Percentiles rank a stretch among this genome's conserved stretches.
Conservation (phyloP, 2,329 filamentous ascomycete genomes). For the Penicillium sp. region DNA sequence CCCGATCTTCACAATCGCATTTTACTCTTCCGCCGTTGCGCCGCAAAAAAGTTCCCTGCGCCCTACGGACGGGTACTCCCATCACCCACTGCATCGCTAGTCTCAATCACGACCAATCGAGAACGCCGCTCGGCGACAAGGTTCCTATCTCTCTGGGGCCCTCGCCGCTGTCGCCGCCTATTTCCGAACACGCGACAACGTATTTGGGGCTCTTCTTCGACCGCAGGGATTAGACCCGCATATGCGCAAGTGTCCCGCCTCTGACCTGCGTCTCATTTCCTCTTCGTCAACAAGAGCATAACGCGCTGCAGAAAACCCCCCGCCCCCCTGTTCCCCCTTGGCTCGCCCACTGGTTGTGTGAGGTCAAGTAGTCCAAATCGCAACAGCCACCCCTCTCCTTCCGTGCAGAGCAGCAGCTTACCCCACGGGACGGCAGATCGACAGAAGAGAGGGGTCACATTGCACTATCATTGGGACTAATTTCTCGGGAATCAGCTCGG, state of each 20-base stretch:
- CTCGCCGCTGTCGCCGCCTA: conserved; percentile 8
- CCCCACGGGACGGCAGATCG: conserved; percentile 33
- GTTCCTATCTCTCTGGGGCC: conserved; percentile 3
- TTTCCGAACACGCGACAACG: conserved; percentile 19
- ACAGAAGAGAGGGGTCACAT: conserved; percentile 28
- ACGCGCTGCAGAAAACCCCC: conserved; percentile 5
- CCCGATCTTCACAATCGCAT: conserved; percentile 26
- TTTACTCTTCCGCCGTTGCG: conserved; percentile 14
- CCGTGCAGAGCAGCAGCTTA: conserved; percentile 29
- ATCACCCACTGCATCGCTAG: conserved; percentile 20
- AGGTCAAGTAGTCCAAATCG: conserved; percentile 29
- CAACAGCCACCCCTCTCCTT: conserved; percentile 22
- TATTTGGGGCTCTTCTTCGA: conserved; percentile 22
- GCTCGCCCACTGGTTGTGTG: conserved; percentile 16
- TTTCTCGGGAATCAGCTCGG: conserved; percentile 15
- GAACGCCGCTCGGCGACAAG: conserved; percentile 1
- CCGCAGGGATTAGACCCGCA: conserved; percentile 17
- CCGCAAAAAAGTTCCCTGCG: conserved; percentile 17
- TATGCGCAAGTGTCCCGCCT: conserved; percentile 25
- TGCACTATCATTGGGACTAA: conserved; percentile 17
- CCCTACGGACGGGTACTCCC: conserved; percentile 23
- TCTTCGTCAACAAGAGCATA: conserved; percentile 17
- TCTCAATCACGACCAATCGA: conserved; percentile 18
- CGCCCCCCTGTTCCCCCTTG: conserved; percentile 10
- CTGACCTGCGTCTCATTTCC: conserved; percentile 21